Evolutionary conservation across 129 eudicot species (phyloP), one percentile per base, ranked within the genome.

Genomic region (Tagetes patula): DNA sequence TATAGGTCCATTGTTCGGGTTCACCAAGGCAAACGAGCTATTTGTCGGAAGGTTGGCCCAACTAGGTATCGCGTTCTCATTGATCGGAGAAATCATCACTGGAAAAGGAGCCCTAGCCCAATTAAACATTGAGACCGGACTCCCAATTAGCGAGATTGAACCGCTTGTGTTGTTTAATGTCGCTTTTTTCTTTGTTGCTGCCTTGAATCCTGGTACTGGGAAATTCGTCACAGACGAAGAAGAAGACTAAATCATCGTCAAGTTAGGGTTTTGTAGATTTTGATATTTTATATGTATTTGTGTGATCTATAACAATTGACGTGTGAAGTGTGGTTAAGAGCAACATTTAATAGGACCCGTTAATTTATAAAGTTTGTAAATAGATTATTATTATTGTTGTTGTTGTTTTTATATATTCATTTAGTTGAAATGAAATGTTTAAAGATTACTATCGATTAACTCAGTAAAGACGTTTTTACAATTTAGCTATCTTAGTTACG

Each of bases 41-140:
- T 95, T 95, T 49, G 99, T 95, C 1, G 99, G 99, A 63, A 85
- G 99, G 83, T 82, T 95, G 75, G 99, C 99, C 1, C 99, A 95
- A 53, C 68, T 95, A 66, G 99, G 99, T 49, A 88, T 95, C 45
- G 99, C 94, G 6, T 95, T 95, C 88, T 95, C 99, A 0, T 79
- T 95, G 61, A 95, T 95, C 0, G 99, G 99, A 75, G 99, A 95
- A 76, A 88, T 95, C 60, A 83, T 95, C 64, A 90, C 99, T 9
- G 99, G 97, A n/a, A 91, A 91, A 60, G 97, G 97, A 77, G 97
- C 97, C 27, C 65, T 91, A 74, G 93, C 97, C 11, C 99, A 95
- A 70, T 78, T 95, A 54, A 95, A 95, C 83, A 81, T 95, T 0
- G 99, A 95, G 83, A 95, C 99, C 0, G 99, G 99, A 64, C 88